phyloP scores from a whole-genome alignment of 2,329 filamentous ascomycete genomes.

The Colletotrichum orchidophilum region DNA sequence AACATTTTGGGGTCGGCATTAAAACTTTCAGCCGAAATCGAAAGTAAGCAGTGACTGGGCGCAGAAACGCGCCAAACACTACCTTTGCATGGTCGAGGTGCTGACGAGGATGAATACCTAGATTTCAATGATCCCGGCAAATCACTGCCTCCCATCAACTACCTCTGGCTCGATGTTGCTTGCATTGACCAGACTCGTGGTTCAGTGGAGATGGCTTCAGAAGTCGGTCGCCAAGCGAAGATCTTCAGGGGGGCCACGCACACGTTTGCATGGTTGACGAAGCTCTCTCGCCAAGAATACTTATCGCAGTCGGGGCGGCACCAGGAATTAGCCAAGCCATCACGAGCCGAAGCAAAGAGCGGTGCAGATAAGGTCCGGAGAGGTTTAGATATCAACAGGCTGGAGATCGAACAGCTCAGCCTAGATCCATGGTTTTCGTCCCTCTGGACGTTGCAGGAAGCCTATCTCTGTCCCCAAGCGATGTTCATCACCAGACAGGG shows the following conservation, averaged over 20 bases:
- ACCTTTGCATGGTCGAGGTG: too few species aligned
- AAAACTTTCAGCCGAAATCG: neutral
- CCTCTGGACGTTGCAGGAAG: neutral
- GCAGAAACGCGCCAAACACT: too few species aligned
- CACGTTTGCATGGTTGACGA: neutral
- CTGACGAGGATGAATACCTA: neutral
- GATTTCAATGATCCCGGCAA: neutral
- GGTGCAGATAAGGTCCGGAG: neutral
- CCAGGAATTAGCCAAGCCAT: neutral
- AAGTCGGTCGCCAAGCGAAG: neutral
- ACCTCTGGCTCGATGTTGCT: neutral
- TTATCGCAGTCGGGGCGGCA: neutral
- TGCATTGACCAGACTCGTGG: neutral
- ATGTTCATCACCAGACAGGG: neutral
- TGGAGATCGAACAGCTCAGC: neutral
- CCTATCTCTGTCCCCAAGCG: neutral
- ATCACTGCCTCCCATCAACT: neutral
- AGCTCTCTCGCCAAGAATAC: neutral
- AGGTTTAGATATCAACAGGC: neutral
- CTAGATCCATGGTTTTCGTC: neutral
- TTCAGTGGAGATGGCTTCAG: neutral
- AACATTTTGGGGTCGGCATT: neutral
- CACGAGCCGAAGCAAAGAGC: neutral
- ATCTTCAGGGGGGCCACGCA: neutral
- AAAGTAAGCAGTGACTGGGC: too few species aligned